Base-by-base conservation (phyloP, 208 protist species). In the Leishmania lainsoni region DNA sequence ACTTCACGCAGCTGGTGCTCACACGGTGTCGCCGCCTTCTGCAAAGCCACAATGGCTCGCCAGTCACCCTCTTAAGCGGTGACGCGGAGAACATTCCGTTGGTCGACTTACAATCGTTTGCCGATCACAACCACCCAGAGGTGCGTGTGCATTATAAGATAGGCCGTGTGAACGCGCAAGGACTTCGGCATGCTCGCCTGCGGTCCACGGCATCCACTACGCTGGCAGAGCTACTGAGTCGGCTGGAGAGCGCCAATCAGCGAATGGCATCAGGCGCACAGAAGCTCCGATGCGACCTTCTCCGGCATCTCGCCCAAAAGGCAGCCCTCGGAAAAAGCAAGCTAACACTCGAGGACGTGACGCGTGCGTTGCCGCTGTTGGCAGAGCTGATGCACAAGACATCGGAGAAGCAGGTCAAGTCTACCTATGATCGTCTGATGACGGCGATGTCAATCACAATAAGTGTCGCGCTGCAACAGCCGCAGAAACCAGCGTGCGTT, bases 51-150 rank as follows among this genome's bases (percentile, higher is more conserved):
- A 82, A 86, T 76, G 91, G 87, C 42, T 75, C 86, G 39, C 83
- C 86, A 12, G 85, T 85, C 0, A 86, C 87, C 2, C 89, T 96
- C 20, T 86, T 95, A 79, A 95, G 87, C 79, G 88, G 88, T 5
- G 94, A 97, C 70, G 90, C 85, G 14, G 90, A 87, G 81, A 83
- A 88, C 72, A 89, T 97, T 66, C 94, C 94, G 0, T 61, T 97
- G 8, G 81, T 96, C 14, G 89, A 92, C 20, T 59, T 94, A 39
- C 94, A 97, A 75, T 35, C 87, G 35, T 85, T 90, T 59, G 74
- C 90, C 1, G 94, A 97, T 65, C 76, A 84, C 45, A 78, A 85
- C 29, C 87, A 95, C 70, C 91, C 90, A 10, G 77, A 82, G 14
- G 88, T 91, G 48, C 82, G 90, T 20, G 83, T 97, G 35, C 94